These are phyloP conservation scores for Microbotryum scabiosae DNA, from an alignment of 1,284 basidiomycete genomes.

Conservation along the genomic window DNA sequence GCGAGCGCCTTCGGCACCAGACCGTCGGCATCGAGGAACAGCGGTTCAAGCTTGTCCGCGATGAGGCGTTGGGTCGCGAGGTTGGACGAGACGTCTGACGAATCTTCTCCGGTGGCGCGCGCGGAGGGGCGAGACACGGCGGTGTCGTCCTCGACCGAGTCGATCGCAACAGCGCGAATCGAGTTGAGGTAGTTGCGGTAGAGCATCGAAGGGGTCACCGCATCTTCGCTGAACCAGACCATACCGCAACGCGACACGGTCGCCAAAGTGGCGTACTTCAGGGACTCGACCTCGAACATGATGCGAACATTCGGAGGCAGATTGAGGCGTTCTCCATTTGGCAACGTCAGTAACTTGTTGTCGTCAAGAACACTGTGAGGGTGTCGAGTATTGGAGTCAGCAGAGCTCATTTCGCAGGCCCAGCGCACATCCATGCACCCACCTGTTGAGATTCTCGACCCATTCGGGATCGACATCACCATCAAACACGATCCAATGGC, in stretches of 20 bases:
- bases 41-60: slow-evolving; percentile 65
- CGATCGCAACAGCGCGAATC: slow-evolving; percentile 66
- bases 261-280: slow-evolving; percentile 92
- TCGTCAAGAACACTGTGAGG: slow-evolving; percentile 82
- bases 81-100: slow-evolving; percentile 52
- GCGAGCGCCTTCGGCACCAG: slow-evolving; percentile 70
- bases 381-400: not conserved
- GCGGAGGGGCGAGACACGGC: slow-evolving; percentile 35
- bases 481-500: slow-evolving; percentile 99
- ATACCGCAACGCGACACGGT: slow-evolving; percentile 99
- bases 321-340: slow-evolving; percentile 96
- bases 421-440: slow-evolving; percentile 30
- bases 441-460: slow-evolving; percentile 99
- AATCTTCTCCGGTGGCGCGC: slow-evolving; percentile 47
- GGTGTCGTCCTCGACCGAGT: slow-evolving; percentile 73
- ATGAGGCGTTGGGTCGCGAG: slow-evolving; percentile 69
- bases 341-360: slow-evolving; percentile 94
- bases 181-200: slow-evolving; percentile 80
- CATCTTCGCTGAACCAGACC: slow-evolving; percentile 99
- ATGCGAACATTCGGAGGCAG: slow-evolving; percentile 94
- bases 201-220: slow-evolving; percentile 84
- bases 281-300: slow-evolving; percentile 99
- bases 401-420: not conserved
- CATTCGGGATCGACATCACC: slow-evolving; percentile 99
- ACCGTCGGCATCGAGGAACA: slow-evolving; percentile 65